Conservation (phyloP, 2,329 filamentous ascomycete species). For the Claviceps digitariae region DNA sequence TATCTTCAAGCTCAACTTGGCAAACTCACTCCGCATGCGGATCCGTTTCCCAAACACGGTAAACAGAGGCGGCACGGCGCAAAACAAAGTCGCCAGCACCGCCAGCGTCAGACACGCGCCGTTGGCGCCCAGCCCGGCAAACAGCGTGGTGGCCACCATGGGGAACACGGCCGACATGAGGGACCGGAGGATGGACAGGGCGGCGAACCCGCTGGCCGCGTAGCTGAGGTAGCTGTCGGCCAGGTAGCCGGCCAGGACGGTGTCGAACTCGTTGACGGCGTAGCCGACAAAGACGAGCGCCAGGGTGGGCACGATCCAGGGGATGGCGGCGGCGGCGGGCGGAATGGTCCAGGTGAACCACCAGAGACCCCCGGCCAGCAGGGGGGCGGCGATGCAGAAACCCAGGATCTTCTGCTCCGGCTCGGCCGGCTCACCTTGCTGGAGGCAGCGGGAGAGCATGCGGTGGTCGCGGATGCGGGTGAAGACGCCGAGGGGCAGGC, state of each 20-base stretch:
- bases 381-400: neutral
- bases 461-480: neutral
- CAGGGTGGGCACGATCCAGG: neutral
- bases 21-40: neutral
- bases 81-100: neutral
- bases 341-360: conserved; percentile 1
- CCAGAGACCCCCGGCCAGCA: neutral
- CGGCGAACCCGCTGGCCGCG: neutral
- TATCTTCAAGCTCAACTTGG: neutral
- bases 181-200: neutral
- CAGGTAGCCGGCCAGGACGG: neutral
- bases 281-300: neutral
- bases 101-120: neutral
- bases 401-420: neutral
- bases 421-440: neutral
- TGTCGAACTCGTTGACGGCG: conserved; percentile 1
- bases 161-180: neutral
- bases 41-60: neutral
- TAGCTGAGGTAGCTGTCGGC: conserved; percentile 1
- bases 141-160: neutral
- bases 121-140: neutral
- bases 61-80: neutral
- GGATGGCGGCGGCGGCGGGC: neutral
- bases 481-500: neutral
- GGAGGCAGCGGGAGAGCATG: neutral